These are phyloP conservation scores for Hippophae tibetana DNA, from an alignment of 306 rosid species.

Conservation along the genomic window DNA sequence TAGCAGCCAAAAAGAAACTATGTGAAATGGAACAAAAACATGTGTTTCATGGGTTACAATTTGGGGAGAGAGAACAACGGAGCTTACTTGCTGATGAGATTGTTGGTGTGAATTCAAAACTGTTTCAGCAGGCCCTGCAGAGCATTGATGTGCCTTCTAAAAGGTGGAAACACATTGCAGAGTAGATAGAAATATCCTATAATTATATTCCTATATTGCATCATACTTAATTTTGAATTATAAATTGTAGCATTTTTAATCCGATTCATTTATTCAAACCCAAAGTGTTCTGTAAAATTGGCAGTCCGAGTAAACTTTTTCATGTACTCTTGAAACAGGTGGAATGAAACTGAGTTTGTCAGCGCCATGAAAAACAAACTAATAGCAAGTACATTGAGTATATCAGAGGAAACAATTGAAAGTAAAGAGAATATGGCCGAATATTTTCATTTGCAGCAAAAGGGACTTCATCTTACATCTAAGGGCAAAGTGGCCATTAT, in stretches of 20 bases:
- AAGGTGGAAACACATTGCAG: conserved; percentile 27
- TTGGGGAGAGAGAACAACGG: conserved; percentile 72
- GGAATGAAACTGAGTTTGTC: conserved; percentile 52
- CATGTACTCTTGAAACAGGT: conserved; percentile 41
- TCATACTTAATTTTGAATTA: no score
- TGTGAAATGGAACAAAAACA: conserved; percentile 77
- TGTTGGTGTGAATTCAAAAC: conserved; percentile 55
- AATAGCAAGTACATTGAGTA: conserved; percentile 29
- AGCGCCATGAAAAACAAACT: conserved; percentile 28
- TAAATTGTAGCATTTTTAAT: no score
- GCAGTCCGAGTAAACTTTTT: conserved; percentile 5
- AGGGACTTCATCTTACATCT: conserved; percentile 53
- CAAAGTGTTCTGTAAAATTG: no score
- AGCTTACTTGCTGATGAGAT: conserved; percentile 76
- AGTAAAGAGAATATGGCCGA: conserved; percentile 36
- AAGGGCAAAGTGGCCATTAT: conserved; percentile 70
- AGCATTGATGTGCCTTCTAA: conserved; percentile 38
- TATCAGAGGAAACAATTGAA: conserved; percentile 38
- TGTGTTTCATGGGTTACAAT: conserved; percentile 63
- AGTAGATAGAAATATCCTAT: no score
- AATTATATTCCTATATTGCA: no score
- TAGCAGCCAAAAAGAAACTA: conserved; percentile 85
- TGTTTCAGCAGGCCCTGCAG: conserved; percentile 57
- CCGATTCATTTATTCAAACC: no score
- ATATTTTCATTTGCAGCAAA: conserved; percentile 33